A percentile compares a stretch with the other conserved stretches of the same genome.
These are phyloP conservation scores for Pholiota adiposa DNA, from an alignment of 1,284 basidiomycete species.

Conservation along the genomic window DNA sequence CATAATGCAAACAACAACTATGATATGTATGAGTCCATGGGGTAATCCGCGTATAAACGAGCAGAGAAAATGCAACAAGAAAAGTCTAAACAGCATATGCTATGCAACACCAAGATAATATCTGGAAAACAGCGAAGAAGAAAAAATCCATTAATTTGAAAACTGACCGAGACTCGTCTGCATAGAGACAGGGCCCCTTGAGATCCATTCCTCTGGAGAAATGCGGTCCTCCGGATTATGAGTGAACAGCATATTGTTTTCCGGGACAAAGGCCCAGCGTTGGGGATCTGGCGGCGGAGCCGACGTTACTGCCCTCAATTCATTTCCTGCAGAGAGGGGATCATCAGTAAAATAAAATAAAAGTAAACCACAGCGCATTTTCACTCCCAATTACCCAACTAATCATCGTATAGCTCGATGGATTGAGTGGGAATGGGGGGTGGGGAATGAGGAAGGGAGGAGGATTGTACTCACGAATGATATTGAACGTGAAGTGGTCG, in stretches of 20 bases:
- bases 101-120: not conserved
- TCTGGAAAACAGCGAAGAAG: not conserved
- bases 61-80: not conserved
- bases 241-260: conserved; percentile 62
- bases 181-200: conserved; percentile 49
- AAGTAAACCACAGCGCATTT: too few relatives aligned
- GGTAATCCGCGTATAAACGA: not conserved
- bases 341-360: too few relatives aligned
- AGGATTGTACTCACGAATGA: conserved; percentile 55
- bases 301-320: conserved; percentile 60
- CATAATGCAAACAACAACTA: not conserved
- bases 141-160: conserved; percentile 8
- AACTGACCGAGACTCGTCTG: conserved; percentile 37
- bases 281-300: conserved; percentile 58
- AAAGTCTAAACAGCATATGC: not conserved
- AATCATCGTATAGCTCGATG: too few relatives aligned
- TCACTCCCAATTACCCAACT: too few relatives aligned
- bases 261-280: conserved; percentile 60
- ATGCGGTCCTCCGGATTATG: conserved; percentile 41
- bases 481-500: conserved; percentile 68
- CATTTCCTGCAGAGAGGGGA: too few relatives aligned
- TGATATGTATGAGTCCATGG: not conserved
- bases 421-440: too few relatives aligned
- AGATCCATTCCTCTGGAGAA: conserved; percentile 59
- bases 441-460: not conserved